These are phyloP conservation scores for Debaryomyces sp. DNA, from an alignment of 1,139 yeast species.

Conservation along the genomic window DNA sequence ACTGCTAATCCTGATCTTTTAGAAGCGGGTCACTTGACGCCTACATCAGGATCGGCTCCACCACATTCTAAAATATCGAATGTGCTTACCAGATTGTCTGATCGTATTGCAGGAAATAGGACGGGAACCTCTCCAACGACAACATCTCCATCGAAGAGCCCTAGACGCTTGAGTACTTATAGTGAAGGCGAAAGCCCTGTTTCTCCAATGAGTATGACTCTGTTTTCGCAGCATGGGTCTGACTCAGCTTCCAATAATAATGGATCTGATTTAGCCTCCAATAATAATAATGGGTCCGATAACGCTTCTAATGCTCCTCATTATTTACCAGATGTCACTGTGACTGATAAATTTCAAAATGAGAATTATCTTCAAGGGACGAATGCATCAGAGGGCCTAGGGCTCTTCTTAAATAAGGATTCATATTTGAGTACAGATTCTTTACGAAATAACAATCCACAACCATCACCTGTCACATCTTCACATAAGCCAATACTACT, in stretches of 20 bases:
- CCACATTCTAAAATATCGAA: conserved; percentile 29
- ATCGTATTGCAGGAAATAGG: conserved; percentile 46
- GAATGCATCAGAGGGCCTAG: conserved; percentile 17
- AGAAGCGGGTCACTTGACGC: conserved; percentile 15
- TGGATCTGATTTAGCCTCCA: neutral
- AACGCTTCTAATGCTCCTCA: neutral
- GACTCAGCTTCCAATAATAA: neutral
- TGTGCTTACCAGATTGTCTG: conserved; percentile 39
- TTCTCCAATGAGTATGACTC: neutral
- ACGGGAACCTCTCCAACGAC: conserved; percentile 15
- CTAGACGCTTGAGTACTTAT: neutral
- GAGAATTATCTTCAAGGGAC: neutral
- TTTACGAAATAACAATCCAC: neutral
- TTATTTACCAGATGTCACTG: conserved; percentile 1
- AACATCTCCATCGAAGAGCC: conserved; percentile 1
- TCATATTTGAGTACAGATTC: neutral
- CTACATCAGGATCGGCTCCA: conserved; percentile 12
- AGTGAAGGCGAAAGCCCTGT: neutral
- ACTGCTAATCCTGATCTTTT: conserved; percentile 9
- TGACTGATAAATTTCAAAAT: conserved; percentile 4
- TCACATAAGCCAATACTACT: neutral
- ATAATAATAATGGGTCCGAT: neutral
- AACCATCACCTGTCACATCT: neutral
- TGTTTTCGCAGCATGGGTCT: neutral
- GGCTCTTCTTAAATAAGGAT: conserved; percentile 7